Percentiles rank a stretch among this genome's conserved stretches.
Evolutionary conservation across 129 eudicot species (phyloP).

Genomic region (Saussurea involucrata): DNA sequence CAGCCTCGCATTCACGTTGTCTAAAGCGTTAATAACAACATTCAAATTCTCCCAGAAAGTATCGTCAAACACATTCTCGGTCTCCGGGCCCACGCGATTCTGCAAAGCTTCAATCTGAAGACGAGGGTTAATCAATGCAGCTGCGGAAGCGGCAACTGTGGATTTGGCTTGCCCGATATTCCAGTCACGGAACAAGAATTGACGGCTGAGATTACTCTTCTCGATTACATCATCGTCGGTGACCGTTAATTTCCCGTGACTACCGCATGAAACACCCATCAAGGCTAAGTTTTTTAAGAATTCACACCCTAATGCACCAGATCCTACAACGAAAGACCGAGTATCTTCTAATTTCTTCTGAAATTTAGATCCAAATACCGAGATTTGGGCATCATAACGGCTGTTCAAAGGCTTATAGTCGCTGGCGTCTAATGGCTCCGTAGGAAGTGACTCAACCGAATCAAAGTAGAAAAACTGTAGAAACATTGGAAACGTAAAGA

Average conservation of each 20-base stretch:
- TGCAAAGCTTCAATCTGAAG: constrained; percentile 82
- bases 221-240: constrained; percentile 96
- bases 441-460: constrained; percentile 79
- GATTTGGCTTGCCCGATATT: constrained; percentile 97
- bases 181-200: constrained; percentile 92
- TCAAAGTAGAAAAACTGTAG: constrained; percentile 84
- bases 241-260: constrained; percentile 65
- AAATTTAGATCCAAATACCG: constrained; percentile 78
- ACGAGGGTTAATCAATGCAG: constrained; percentile 58
- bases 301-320: constrained; percentile 95
- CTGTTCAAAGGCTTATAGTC: constrained; percentile 61
- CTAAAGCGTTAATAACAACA: constrained; percentile 75
- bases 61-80: constrained; percentile 77
- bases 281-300: constrained; percentile 81
- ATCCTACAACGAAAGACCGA: constrained; percentile 65
- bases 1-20: constrained; percentile 85
- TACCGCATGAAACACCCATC: constrained; percentile 89
- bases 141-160: constrained; percentile 90
- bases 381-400: constrained; percentile 90
- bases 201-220: constrained; percentile 93
- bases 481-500: neutral
- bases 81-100: constrained; percentile 91
- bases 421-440: constrained; percentile 46
- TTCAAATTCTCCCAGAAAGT: constrained; percentile 78
- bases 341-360: constrained; percentile 84